phyloP scores from a whole-genome alignment of 2,329 filamentous ascomycete species.

The Botrytis porri region DNA sequence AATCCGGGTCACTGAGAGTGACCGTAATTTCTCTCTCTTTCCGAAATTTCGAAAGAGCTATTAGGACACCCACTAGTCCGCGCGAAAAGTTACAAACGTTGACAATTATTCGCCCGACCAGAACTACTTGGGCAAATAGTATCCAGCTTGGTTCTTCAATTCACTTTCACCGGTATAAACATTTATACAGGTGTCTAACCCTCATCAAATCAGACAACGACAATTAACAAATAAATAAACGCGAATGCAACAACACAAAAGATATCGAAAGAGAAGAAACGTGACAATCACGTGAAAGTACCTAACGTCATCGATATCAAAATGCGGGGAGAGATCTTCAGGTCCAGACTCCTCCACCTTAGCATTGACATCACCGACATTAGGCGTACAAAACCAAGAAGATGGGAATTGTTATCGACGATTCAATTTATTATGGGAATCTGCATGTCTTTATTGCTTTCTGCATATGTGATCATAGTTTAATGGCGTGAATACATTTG shows the following conservation, averaged over 20 bases:
- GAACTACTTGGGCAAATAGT: not conserved
- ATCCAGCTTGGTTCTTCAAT: not conserved
- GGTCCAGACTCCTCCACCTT: not conserved
- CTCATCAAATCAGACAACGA: not conserved
- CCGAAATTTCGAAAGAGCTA: not conserved
- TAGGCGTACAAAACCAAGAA: not conserved
- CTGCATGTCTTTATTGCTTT: not conserved
- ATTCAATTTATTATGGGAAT: not conserved
- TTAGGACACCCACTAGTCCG: not conserved
- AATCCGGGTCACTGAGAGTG: not conserved
- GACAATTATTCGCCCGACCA: not conserved
- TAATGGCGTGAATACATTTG: not conserved
- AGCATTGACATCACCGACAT: not conserved
- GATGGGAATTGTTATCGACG: constrained; percentile 2
- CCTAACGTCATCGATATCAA: not conserved
- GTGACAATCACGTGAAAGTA: not conserved
- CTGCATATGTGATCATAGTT: not conserved
- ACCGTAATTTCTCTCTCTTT: not conserved
- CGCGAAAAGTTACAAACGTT: not conserved
- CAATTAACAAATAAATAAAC: not conserved
- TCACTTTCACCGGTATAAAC: not conserved
- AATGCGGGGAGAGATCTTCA: not conserved
- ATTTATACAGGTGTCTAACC: not conserved
- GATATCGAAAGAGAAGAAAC: not conserved
- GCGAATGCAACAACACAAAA: not conserved